Percentiles rank a stretch among this genome's conserved stretches.
Evolutionary conservation across 805 yeast genomes (phyloP).

Genomic region (Starmera amethionina): DNA sequence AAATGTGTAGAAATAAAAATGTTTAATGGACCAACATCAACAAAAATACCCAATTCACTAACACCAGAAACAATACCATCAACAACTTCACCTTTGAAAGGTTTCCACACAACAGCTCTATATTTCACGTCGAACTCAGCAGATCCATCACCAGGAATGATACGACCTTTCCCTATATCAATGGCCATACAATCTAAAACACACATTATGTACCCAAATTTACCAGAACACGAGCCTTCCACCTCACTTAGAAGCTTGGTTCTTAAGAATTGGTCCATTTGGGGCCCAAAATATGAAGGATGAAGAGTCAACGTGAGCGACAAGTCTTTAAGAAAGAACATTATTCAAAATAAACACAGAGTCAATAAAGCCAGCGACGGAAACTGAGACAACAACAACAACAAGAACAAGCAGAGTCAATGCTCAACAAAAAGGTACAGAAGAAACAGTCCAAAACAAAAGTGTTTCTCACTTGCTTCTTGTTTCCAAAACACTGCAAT

Average conservation of each 20-base stretch:
- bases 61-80: conserved; percentile 94
- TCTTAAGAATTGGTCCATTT: conserved; percentile 88
- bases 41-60: conserved; percentile 91
- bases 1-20: conserved; percentile 92
- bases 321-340: conserved; percentile 65
- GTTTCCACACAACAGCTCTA: conserved; percentile 96
- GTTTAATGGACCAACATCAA: conserved; percentile 94
- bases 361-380: too few species aligned
- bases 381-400: too few species aligned
- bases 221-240: conserved; percentile 98
- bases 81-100: conserved; percentile 97
- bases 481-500: too few species aligned
- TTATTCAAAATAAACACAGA: conserved; percentile 3
- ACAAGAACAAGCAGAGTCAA: too few species aligned
- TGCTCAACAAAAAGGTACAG: too few species aligned
- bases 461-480: too few species aligned
- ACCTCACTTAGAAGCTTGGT: conserved; percentile 90
- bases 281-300: conserved; percentile 96
- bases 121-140: conserved; percentile 96
- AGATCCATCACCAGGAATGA: conserved; percentile 84
- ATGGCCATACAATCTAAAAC: conserved; percentile 91
- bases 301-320: conserved; percentile 88
- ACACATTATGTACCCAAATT: conserved; percentile 94
- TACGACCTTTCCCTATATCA: conserved; percentile 90
- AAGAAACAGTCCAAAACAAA: too few species aligned